Conservation (phyloP, 1,139 yeast genomes). For the Geotrichum aggregatum region DNA sequence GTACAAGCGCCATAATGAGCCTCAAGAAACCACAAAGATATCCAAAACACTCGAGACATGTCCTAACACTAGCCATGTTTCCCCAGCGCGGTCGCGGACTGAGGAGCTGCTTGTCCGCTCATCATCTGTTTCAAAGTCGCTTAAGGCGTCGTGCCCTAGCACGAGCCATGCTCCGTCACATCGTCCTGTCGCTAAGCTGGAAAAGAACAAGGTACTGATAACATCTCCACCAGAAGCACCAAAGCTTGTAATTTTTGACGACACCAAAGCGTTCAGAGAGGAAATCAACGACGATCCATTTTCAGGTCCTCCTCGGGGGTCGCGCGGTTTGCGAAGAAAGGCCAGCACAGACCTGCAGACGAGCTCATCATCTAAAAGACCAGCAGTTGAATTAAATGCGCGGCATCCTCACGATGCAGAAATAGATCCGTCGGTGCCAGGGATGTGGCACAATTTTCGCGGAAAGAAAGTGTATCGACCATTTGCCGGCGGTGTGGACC, state of each 20-base stretch:
- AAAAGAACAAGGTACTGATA: background rate
- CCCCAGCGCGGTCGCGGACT: background rate
- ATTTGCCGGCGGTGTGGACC: slow-evolving; percentile 30
- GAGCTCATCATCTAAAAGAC: background rate
- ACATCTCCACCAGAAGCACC: slow-evolving; percentile 6
- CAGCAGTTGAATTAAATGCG: background rate
- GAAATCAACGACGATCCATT: slow-evolving; percentile 25
- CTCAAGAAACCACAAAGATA: background rate
- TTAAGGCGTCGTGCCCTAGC: background rate
- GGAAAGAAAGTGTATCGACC: slow-evolving; percentile 41
- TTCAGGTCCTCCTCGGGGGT: slow-evolving; percentile 1
- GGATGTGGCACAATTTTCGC: slow-evolving; percentile 42
- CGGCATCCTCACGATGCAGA: slow-evolving; percentile 29
- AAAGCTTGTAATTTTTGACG: slow-evolving; percentile 26
- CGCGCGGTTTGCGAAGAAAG: slow-evolving; percentile 3
- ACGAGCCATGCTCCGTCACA: background rate
- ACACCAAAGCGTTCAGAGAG: slow-evolving; percentile 26
- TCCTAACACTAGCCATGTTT: background rate
- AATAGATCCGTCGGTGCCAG: slow-evolving; percentile 29
- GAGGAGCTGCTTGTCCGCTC: background rate
- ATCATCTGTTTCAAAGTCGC: too few relatives aligned
- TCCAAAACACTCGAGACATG: background rate
- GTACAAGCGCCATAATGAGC: slow-evolving; percentile 9
- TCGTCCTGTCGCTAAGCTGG: background rate
- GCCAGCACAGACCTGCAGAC: background rate